Evolutionary conservation across 495 filamentous ascomycete genomes (phyloP).

Genomic region (Sporormia fimetaria): DNA sequence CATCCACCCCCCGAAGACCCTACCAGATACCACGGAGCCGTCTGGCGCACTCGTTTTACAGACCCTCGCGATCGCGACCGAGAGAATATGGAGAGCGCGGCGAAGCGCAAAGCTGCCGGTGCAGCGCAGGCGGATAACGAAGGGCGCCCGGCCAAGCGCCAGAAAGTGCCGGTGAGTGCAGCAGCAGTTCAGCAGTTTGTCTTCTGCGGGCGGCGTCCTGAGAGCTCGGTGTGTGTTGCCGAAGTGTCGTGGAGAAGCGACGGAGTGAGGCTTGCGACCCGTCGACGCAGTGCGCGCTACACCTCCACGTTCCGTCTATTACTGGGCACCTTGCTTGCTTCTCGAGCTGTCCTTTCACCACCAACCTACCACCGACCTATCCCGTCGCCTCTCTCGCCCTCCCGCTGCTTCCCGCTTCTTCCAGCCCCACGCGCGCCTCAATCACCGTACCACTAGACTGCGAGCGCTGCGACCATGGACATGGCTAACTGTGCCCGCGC

Average conservation of each 20-base stretch:
- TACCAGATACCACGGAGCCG: too few species aligned
- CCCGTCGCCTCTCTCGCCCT: slow-evolving; percentile 2
- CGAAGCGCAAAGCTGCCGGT: slow-evolving; percentile 50
- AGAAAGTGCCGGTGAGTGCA: slow-evolving; percentile 35
- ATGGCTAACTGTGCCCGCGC: too few species aligned
- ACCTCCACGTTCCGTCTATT: too few species aligned
- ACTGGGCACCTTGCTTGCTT: too few species aligned
- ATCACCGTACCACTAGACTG: not conserved
- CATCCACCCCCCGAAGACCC: too few species aligned
- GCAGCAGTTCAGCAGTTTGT: too few species aligned
- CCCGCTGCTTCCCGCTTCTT: slow-evolving; percentile 11
- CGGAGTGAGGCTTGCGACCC: slow-evolving; percentile 11
- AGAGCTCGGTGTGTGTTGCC: slow-evolving; percentile 4
- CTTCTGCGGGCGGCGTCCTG: too few species aligned
- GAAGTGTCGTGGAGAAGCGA: slow-evolving; percentile 9
- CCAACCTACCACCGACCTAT: slow-evolving; percentile 4
- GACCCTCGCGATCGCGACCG: slow-evolving; percentile 16
- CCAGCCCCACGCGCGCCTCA: not conserved
- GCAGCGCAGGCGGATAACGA: slow-evolving; percentile 34
- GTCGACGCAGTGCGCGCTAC: slow-evolving; percentile 19
- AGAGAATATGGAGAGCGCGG: slow-evolving; percentile 22
- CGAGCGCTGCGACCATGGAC: not conserved
- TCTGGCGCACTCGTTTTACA: not conserved
- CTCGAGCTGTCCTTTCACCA: slow-evolving; percentile 15
- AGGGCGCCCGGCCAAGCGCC: slow-evolving; percentile 32